Conservation (phyloP, 129 eudicot species). For the Flaveria ramosissima region DNA sequence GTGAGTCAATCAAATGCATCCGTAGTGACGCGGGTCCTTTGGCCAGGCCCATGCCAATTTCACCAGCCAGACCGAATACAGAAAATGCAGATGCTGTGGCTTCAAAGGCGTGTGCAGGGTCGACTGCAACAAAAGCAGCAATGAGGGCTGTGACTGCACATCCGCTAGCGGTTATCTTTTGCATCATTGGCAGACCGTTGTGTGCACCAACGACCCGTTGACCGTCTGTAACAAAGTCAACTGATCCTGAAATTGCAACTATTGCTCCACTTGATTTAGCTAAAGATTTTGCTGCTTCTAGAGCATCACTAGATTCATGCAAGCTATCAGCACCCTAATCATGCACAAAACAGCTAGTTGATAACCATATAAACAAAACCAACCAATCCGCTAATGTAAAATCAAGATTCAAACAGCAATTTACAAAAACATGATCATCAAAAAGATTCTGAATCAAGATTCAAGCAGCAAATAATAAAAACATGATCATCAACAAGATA, state of each 20-base stretch:
- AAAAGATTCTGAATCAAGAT: constrained; percentile 1
- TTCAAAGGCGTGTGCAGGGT: constrained; percentile 65
- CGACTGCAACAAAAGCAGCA: constrained; percentile 83
- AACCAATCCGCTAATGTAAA: no score
- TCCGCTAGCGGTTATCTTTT: constrained; percentile 88
- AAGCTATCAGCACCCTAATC: constrained; percentile 76
- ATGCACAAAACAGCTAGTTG: constrained; percentile 12
- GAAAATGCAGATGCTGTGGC: constrained; percentile 78
- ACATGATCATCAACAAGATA: neutral
- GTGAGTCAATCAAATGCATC: constrained; percentile 72
- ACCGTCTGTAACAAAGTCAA: constrained; percentile 88
- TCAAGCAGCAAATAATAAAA: neutral
- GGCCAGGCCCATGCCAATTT: constrained; percentile 61
- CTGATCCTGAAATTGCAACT: constrained; percentile 83
- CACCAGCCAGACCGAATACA: constrained; percentile 74
- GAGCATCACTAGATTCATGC: constrained; percentile 80
- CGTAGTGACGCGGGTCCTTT: constrained; percentile 87
- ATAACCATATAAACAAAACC: neutral
- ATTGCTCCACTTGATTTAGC: constrained; percentile 65
- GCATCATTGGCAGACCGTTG: constrained; percentile 87
- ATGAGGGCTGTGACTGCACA: constrained; percentile 90
- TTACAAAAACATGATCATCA: neutral
- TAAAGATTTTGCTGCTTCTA: constrained; percentile 80
- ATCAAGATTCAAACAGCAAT: neutral
- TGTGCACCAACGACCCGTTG: constrained; percentile 59